Percentiles rank a stretch among this genome's conserved stretches.
Conservation (phyloP, 305 asterid genomes). For the Fraxinus velutina region DNA sequence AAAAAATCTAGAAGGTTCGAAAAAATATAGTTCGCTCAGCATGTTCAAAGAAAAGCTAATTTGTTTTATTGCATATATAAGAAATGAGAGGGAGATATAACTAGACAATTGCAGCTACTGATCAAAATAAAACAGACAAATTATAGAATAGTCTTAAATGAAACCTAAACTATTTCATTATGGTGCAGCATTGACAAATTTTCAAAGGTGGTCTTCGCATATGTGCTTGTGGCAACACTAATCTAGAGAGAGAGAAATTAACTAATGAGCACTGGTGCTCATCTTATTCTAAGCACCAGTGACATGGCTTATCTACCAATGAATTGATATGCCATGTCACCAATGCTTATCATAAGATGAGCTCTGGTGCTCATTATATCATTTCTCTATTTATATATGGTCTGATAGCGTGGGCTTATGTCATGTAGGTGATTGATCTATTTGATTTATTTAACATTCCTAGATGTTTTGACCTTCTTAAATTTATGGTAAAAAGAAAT, state of each 20-base stretch:
- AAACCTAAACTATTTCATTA: neutral
- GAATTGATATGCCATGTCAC: neutral
- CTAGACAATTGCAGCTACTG: neutral
- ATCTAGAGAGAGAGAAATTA: neutral
- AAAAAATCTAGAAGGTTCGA: neutral
- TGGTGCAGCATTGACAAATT: neutral
- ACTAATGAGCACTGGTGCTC: neutral
- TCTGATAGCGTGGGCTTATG: neutral
- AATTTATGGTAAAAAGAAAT: neutral
- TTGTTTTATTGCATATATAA: slow-evolving; percentile 15
- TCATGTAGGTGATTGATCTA: neutral
- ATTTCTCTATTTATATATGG: neutral
- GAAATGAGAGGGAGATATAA: neutral
- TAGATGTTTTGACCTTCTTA: neutral
- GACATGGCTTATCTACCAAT: neutral
- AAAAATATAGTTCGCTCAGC: slow-evolving; percentile 9
- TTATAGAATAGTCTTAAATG: neutral
- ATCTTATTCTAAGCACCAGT: neutral
- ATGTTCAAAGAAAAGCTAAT: slow-evolving; percentile 3
- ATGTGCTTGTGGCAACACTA: neutral
- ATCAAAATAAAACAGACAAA: neutral
- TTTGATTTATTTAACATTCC: neutral
- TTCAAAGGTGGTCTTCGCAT: neutral
- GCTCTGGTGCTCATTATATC: neutral
- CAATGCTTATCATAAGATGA: neutral